These are phyloP conservation scores for Eudorina sp. DNA, from an alignment of 139 green algal genomes.

Conservation along the genomic window DNA sequence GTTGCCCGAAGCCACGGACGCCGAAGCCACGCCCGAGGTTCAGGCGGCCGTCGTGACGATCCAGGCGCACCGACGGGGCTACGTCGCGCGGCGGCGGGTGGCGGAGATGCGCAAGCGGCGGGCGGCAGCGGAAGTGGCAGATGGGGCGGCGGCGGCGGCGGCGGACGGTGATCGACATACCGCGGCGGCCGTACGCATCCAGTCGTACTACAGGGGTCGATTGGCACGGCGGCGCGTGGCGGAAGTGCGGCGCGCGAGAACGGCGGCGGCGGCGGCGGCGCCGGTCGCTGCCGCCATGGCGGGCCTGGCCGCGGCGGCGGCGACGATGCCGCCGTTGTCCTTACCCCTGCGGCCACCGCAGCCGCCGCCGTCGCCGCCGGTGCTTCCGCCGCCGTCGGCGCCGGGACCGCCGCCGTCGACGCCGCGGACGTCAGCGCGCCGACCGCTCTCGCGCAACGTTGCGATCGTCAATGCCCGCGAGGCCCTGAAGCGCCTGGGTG, in stretches of 20 bases:
- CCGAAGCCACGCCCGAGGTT: not conserved
- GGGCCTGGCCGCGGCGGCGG: not conserved
- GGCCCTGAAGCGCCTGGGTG: not conserved
- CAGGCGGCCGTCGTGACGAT: not conserved
- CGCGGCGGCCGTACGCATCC: not conserved
- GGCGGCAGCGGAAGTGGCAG: not conserved
- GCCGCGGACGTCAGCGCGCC: not conserved
- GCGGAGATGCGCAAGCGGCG: not conserved
- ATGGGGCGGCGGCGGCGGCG: not conserved
- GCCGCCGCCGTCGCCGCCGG: not conserved
- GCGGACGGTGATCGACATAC: not conserved
- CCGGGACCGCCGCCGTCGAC: not conserved
- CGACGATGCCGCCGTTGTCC: not conserved
- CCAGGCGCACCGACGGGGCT: not conserved
- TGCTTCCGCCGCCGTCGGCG: too few species aligned
- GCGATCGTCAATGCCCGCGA: not conserved
- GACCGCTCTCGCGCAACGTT: slow-evolving; percentile 5
- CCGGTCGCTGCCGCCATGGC: not conserved
- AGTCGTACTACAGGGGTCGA: not conserved
- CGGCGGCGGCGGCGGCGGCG: not conserved
- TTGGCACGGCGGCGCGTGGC: not conserved
- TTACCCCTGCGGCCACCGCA: not conserved
- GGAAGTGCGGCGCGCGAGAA: not conserved
- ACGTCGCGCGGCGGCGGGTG: not conserved
- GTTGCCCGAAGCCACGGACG: too few species aligned